Evolutionary conservation across 371 early-diverging fungal species (phyloP).

Genomic region (Batkoa obscura): DNA sequence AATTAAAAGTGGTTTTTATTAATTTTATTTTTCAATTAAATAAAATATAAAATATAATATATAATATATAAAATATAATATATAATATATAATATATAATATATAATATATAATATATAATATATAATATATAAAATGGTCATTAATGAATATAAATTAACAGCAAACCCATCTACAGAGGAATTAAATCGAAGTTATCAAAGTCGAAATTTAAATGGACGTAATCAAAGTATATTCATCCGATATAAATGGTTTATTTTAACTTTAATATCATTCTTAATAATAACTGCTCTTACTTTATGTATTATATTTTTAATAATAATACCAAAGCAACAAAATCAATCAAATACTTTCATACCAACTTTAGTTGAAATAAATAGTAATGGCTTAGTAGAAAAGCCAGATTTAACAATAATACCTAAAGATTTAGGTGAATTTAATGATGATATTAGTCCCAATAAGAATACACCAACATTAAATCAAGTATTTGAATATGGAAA

Average conservation of each 20-base stretch:
- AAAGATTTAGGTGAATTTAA: constrained; percentile 13
- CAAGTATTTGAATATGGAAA: not conserved
- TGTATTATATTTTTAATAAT: not conserved
- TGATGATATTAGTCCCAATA: constrained; percentile 8
- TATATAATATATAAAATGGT: no score
- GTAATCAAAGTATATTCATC: not conserved
- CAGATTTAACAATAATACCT: constrained; percentile 22
- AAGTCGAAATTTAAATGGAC: no score
- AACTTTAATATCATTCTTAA: not conserved
- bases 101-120: no score
- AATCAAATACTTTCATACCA: not conserved
- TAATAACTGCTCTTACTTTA: not conserved
- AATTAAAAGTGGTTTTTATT: no score
- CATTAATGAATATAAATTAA: no score
- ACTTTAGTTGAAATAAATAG: not conserved
- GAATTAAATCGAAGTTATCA: no score
- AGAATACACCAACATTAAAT: not conserved
- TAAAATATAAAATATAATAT: no score
- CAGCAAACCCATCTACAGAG: no score
- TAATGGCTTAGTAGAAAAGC: constrained; percentile 5
- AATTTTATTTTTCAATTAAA: no score
- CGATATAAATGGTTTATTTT: not conserved
- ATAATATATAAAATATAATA: no score
- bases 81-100: no score
- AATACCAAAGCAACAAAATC: not conserved